phyloP scores from a whole-genome alignment of 2,329 filamentous ascomycete species.

The Immersiporthe knoxdaviesiana region DNA sequence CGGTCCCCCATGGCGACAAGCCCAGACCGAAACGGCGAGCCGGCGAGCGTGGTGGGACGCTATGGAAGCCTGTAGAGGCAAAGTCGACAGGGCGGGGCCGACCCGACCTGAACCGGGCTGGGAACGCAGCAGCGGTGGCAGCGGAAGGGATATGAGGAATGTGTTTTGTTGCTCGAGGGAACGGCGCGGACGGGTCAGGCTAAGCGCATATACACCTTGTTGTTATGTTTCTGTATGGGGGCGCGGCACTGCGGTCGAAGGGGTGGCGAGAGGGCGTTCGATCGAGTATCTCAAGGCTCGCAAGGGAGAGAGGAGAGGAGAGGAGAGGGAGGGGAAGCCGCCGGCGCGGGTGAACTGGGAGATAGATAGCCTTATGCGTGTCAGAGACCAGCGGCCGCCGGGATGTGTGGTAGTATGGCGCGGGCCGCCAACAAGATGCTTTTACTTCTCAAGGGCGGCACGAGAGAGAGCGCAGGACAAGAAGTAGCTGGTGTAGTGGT shows the following conservation, averaged over 20 bases:
- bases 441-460: not conserved
- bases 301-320: slow-evolving; percentile 11
- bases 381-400: slow-evolving; percentile 11
- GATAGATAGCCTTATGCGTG: slow-evolving; percentile 29
- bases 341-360: slow-evolving; percentile 5
- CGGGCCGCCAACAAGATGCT: not conserved
- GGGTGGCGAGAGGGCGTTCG: slow-evolving; percentile 1
- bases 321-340: slow-evolving; percentile 10
- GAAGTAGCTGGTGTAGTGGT: slow-evolving; percentile 1
- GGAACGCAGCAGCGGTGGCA: not conserved
- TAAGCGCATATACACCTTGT: not conserved
- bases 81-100: not conserved
- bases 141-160: slow-evolving; percentile 2
- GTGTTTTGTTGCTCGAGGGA: not conserved
- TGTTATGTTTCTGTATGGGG: slow-evolving; percentile 18
- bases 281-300: slow-evolving; percentile 1
- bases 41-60: not conserved
- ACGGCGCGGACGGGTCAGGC: slow-evolving; percentile 10
- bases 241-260: not conserved
- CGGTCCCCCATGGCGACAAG: slow-evolving; percentile 51
- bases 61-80: not conserved
- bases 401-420: not conserved
- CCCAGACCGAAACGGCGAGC: slow-evolving; percentile 8
- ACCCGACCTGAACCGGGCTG: not conserved
- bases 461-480: not conserved